A percentile compares a stretch with the other conserved stretches of the same genome.
These are phyloP conservation scores for Scalesia atractyloides DNA, from an alignment of 129 eudicot species.

Conservation along the genomic window DNA sequence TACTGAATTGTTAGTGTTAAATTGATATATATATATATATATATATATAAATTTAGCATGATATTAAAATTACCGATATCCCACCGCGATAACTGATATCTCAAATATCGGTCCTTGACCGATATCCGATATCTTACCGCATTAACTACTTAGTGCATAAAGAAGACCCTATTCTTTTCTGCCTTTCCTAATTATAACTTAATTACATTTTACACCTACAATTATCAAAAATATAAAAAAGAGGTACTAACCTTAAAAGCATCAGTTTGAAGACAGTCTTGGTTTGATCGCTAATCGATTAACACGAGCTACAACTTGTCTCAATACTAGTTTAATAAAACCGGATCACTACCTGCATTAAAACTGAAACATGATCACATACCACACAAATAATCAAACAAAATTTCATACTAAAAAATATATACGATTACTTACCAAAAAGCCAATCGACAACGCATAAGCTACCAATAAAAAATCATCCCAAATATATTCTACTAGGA, in stretches of 20 bases:
- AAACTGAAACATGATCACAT: slow-evolving; percentile 10
- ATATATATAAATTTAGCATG: too few relatives aligned
- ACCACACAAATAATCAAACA: neutral
- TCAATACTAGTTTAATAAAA: slow-evolving; percentile 16
- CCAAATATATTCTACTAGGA: slow-evolving; percentile 10
- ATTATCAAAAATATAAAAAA: neutral
- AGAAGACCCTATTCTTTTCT: neutral
- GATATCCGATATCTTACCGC: too few relatives aligned
- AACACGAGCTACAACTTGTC: slow-evolving; percentile 15
- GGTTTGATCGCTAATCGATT: slow-evolving; percentile 7
- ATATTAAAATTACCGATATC: too few relatives aligned
- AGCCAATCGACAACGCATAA: slow-evolving; percentile 12
- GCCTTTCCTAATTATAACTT: neutral
- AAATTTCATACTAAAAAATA: neutral
- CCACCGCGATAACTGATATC: too few relatives aligned
- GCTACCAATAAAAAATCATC: slow-evolving; percentile 18
- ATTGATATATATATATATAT: too few relatives aligned
- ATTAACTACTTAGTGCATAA: too few relatives aligned
- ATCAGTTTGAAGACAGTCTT: slow-evolving; percentile 8
- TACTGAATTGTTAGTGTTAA: too few relatives aligned
- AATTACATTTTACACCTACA: neutral
- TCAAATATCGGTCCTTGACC: too few relatives aligned
- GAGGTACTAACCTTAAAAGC: slow-evolving; percentile 41
- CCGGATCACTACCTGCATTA: slow-evolving; percentile 29
- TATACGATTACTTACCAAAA: slow-evolving; percentile 33